A percentile compares a stretch with the other conserved stretches of the same genome.
Evolutionary conservation across 352 stramenopile genomes (phyloP).

Genomic region (Pythium brachiatum): DNA sequence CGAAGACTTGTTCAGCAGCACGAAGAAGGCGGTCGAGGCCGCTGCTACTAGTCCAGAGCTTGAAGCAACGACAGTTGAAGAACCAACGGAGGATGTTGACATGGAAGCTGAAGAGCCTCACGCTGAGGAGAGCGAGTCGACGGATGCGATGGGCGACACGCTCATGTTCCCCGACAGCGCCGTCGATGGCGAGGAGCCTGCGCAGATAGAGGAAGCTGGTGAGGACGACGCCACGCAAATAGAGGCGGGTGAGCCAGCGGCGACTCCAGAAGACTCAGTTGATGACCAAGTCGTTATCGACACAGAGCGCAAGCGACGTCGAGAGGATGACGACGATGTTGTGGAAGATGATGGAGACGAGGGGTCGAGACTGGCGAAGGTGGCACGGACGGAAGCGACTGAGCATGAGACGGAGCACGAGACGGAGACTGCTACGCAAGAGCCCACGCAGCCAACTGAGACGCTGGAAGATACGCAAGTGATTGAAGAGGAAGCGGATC

Average conservation of each 20-base stretch:
- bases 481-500: conserved; percentile 9
- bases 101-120: neutral
- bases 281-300: neutral
- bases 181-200: neutral
- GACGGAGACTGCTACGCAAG: neutral
- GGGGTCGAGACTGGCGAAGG: neutral
- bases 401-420: neutral
- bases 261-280: neutral
- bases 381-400: neutral
- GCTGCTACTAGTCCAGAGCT: neutral
- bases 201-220: neutral
- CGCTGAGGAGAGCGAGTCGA: conserved; percentile 1
- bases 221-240: neutral
- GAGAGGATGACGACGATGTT: neutral
- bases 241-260: neutral
- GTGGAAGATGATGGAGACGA: neutral
- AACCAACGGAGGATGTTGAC: neutral
- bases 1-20: conserved; percentile 12
- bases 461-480: conserved; percentile 13
- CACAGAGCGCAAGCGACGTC: neutral
- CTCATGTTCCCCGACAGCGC: conserved; percentile 9
- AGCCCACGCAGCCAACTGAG: neutral
- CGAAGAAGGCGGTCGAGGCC: neutral
- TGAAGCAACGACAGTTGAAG: neutral
- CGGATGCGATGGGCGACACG: conserved; percentile 11